Base-by-base conservation (phyloP, 2,329 filamentous ascomycete species). In the Ophiocordyceps unilateralis region DNA sequence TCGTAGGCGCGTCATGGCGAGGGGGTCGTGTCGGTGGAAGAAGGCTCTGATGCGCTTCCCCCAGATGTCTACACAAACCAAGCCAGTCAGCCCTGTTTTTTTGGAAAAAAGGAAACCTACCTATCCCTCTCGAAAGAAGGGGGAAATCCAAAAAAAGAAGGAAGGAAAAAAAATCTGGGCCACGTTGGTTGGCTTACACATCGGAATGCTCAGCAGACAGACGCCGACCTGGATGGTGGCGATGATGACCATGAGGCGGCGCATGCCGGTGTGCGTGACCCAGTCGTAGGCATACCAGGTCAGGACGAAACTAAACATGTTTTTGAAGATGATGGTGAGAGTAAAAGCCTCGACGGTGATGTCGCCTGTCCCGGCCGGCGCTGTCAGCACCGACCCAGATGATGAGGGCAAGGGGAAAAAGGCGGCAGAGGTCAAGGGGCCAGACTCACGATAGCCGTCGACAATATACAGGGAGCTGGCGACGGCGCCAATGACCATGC, bases 401-500 rank as follows among this genome's bases (percentile, higher is more conserved):
- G 14, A n/a, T 5, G 32, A 34, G 15, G n/a, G 14, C 15, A 6
- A 34, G 5, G 8, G 14, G 8, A 6, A 17, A 6, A n/a, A 5
- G 15, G 30, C 15, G 20, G 15, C 2, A 39, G 9, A 6, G 21
- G 15, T 5, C 3, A 8, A 22, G 20, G 9, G 14, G 6, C 2
- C 24, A 14, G 15, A 72, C 78, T 59, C 64, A 81, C 87, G 80
- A 61, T 95, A 89, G 0, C 88, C 88, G 62, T 95, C 89, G 8
- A 94, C 83, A 54, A 95, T 81, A 56, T 96, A 96, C 21, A 94
- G 65, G 1, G 84, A 83, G 47, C 78, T 83, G 2, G 84, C 80
- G 2, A 94, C 86, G 2, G 88, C 85, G 1, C 88, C 88, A 55
- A 93, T 78, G 1, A 95, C 86, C 85, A 94, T 94, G 2, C 85